These are phyloP conservation scores for Ceraceosorus bombacis DNA, from an alignment of 1,284 basidiomycete species.

Conservation along the genomic window DNA sequence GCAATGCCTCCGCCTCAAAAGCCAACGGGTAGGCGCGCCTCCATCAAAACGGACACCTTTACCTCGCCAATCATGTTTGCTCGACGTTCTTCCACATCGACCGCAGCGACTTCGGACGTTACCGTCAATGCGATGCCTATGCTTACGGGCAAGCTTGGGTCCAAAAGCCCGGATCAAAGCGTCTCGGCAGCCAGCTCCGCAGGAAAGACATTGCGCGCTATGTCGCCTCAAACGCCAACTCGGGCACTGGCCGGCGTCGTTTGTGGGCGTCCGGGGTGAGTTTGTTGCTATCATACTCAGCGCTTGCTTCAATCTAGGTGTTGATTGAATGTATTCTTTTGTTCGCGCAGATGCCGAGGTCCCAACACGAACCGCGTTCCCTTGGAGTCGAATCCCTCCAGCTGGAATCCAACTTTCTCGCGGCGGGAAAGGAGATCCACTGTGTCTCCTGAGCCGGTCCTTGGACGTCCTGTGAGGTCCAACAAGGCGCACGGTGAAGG, in stretches of 20 bases:
- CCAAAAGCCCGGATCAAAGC: constrained; percentile 23
- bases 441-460: neutral
- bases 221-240: constrained; percentile 18
- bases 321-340: neutral
- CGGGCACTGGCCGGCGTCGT: neutral
- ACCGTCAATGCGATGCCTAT: neutral
- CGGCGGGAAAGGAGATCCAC: neutral
- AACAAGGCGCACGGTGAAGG: neutral
- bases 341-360: constrained; percentile 1
- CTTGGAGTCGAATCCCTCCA: neutral
- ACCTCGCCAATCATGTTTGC: constrained; percentile 13
- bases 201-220: constrained; percentile 26
- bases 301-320: no score
- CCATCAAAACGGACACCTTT: neutral
- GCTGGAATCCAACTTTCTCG: neutral
- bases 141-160: constrained; percentile 13
- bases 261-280: constrained; percentile 5
- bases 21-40: neutral
- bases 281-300: neutral
- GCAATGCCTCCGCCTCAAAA: no score
- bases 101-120: neutral
- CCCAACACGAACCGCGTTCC: neutral
- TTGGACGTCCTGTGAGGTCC: neutral
- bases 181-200: constrained; percentile 34
- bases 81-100: neutral